Base-by-base conservation (phyloP, 805 yeast genomes). In the Candida suzukii region DNA sequence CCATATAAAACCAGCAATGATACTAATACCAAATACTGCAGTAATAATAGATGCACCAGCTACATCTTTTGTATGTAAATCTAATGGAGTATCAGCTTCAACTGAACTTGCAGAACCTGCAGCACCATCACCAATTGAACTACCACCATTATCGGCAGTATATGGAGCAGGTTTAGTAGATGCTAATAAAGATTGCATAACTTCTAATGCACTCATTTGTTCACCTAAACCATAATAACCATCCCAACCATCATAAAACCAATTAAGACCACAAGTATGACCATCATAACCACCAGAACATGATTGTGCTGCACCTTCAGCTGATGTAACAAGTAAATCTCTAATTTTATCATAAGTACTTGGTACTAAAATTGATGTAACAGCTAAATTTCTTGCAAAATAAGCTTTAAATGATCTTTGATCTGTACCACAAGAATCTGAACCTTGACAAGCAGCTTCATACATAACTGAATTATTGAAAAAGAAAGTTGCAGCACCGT, bases 361-460 rank as follows among this genome's bases (percentile, higher is more conserved):
- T 5, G 95, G 95, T 1, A 76, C 82, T 59, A 91, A 62, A 38
- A 76, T 70, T 0, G 91, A 79, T 1, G 95, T 82, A 41, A 76
- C 63, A 2, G 88, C 93, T 57, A 90, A 60, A 58, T 80, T 80
- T 42, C 96, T 69, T 2, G 88, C 58, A 51, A 86, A 73, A 51
- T 82, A 84, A 1, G 95, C 95, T 67, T 85, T 87, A 73, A 91
- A 90, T n/a, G 93, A 78, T 45, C 95, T 72, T 68, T 90, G 95
- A 68, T 90, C 97, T 41, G 76, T 81, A 62, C 86, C 76, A 68
- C 98, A 90, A 31, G 71, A 67, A 9, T 56, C 58, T 2, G 66
- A 49, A 16, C 70, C 68, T 67, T 86, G 95, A 62, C 97, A 90
- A 1, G 95, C 88, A 7, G 83, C 81, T 59, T 90, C 98, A 55